Evolutionary conservation across 1,284 basidiomycete genomes (phyloP), one percentile per base, ranked within the genome.

Genomic region (Hymenochaete sp.): DNA sequence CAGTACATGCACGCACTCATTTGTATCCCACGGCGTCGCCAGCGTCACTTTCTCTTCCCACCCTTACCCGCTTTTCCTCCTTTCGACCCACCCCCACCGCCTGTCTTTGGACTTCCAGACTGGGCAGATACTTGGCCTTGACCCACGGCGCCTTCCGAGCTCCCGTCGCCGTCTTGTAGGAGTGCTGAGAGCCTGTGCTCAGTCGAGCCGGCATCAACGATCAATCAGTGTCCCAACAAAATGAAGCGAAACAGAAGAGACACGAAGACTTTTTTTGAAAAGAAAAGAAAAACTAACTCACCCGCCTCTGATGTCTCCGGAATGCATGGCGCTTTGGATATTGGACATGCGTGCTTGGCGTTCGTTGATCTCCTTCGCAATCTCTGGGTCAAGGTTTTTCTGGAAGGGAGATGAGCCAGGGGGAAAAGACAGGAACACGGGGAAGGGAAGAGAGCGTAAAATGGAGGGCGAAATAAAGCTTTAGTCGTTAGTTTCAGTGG

Each of bases 341-440:
- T 61, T 69, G 7, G 68, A 59, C 58, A 85, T 66, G 59, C 74
- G 77, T 31, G 73, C 75, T 56, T 87, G 82, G 42, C 77, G 76
- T 53, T 71, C 72, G 51, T 77, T 77, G 54, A 89, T 68, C 45
- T 88, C 86, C 52, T 81, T 74, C 44, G 84, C 64, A 29, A 77
- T 63, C 55, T 87, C 82, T 1, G 86, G 84, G 56, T 92, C 88
- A 63, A 87, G 60, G 47, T 82, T 79, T 68, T 84, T 83, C 86
- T 89, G 55, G 2, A 13, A 21, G 8, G 9, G 14, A 31, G 14
- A 18, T 13, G 9, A 32, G n/a, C 14, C 21, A 24, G 2, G 2
- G 10, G 11, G 14, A 31, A 9, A 31, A 31, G 9, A 31, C 28
- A 31, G 9, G 10, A 31, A 14, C 28, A 31, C 28, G 28, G 9